Evolutionary conservation across 164 flowering plant genomes (phyloP).

Genomic region (Warburgia ugandensis): DNA sequence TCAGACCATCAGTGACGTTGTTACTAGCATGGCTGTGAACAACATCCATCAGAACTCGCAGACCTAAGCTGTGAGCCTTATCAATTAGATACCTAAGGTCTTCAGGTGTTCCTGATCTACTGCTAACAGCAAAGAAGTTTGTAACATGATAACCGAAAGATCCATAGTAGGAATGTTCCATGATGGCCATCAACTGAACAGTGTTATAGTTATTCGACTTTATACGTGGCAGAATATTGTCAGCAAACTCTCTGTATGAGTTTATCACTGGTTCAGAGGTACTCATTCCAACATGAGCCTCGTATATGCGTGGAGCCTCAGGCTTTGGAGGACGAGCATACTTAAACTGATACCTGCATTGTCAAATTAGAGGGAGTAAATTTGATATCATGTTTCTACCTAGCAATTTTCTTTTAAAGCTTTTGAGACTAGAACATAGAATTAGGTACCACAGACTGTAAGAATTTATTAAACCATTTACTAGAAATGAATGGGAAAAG

Average conservation of each 20-base stretch:
- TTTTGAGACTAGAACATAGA: too few relatives aligned
- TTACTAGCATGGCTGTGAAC: slow-evolving; percentile 96
- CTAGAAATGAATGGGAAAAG: background rate
- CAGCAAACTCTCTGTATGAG: slow-evolving; percentile 92
- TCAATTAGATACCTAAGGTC: slow-evolving; percentile 93
- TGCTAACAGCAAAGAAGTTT: slow-evolving; percentile 96
- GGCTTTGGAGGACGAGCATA: slow-evolving; percentile 84
- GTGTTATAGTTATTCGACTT: slow-evolving; percentile 76
- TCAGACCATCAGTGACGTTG: slow-evolving; percentile 90
- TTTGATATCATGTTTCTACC: too few relatives aligned
- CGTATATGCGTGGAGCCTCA: slow-evolving; percentile 76
- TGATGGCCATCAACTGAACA: slow-evolving; percentile 92
- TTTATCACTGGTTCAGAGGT: slow-evolving; percentile 70
- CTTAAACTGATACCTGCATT: slow-evolving; percentile 72
- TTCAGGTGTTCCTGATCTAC: slow-evolving; percentile 95
- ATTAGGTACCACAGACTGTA: too few relatives aligned
- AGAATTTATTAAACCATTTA: background rate
- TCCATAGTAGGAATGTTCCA: slow-evolving; percentile 98
- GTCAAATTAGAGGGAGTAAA: slow-evolving; percentile 7
- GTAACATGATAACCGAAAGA: slow-evolving; percentile 97
- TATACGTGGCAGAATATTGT: slow-evolving; percentile 81
- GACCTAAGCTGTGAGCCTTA: slow-evolving; percentile 89
- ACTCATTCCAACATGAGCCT: slow-evolving; percentile 99
- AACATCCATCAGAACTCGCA: slow-evolving; percentile 84
- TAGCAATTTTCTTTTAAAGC: too few relatives aligned